Evolutionary conservation across 192 early-diverging fungal species (phyloP), one percentile per base, ranked within the genome.

Genomic region (Podila clonocystis): DNA sequence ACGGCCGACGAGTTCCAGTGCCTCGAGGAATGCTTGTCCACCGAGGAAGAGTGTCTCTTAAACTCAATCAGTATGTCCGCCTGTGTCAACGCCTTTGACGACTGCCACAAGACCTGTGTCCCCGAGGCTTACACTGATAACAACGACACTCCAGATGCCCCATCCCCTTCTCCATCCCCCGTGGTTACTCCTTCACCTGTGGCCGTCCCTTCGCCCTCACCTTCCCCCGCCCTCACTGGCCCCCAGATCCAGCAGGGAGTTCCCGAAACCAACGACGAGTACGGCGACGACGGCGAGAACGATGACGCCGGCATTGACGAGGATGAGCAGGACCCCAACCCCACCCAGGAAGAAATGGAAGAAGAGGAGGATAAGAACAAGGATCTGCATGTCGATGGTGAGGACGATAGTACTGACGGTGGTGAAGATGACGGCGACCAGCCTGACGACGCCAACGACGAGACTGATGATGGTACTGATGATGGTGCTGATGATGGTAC

Each of bases 21-120:
- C 55, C 13, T 80, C n/a, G 70, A 80, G 30, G 3, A 59, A 20
- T 80, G 76, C 36, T 55, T 72, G 19, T 36, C 45, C 22, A 30
- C 7, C 22, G 70, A 80, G 62, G 62, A 80, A 19, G 61, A 72
- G 7, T 80, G 76, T 28, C 60, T 80, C 30, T 36, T 80, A 50
- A 63, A 65, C 62, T 34, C 65, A 29, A 65, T 45, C 31, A 64
- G 41, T 52, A 68, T 73, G 65, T 26, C 2, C 11, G 2, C 41
- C 55, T 80, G 76, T 50, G 36, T 73, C 41, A 3, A 2, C 3
- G 29, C 48, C 52, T 80, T 50, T 73, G 76, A 72, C 24, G 20
- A 30, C 1, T 80, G 76, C 62, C 76, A 73, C 29, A 15, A 7
- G 12, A 1, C 11, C 33, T 80, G 76, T 26, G 24, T 63, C 17